Evolutionary conservation across 2,329 filamentous ascomycete genomes (phyloP), one percentile per base, ranked within the genome.

Genomic region (Cladorrhinum sp.): DNA sequence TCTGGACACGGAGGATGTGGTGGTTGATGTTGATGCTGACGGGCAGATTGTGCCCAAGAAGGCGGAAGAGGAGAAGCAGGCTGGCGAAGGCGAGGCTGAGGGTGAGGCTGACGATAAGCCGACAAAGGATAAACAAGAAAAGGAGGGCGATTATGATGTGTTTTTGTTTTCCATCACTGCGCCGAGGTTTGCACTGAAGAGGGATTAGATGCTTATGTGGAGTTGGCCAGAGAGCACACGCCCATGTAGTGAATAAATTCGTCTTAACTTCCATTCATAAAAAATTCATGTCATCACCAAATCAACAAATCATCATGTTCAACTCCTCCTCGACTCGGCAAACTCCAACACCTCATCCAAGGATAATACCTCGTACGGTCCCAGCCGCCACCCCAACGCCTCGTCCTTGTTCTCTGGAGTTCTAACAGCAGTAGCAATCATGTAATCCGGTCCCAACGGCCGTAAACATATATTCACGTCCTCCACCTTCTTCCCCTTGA

Each of bases 11-110:
- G 69, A 76, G 46, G 83, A 86, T 52, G 78, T 83, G 1, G 75
- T 86, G 0, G 82, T 86, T 1, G 81, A 85, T 59, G 72, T 85
- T 1, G 82, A 83, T 51, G 75, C 71, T 0, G 65, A 82, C 5
- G 82, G 82, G 0, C 78, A 78, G 28, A 73, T 77, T 0, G 68
- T 82, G 26, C 76, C 77, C 67, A 72, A 73, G 60, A 64, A 77
- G 23, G 26, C 26, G 26, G 23, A 16, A 5, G 73, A 74, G 3
- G 69, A 76, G n/a, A 70, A 74, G 1, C 73, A 74, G 64, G 42
- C 75, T 30, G 46, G 52, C 20, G 26, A 68, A 3, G 73, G 73
- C 55, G 65, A 72, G 30, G 65, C 66, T 8, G 66, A 70, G 30
- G 65, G 71, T 21, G 36, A 69, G 8, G 73, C 73, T 53, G 18